Percentiles rank a stretch among this genome's conserved stretches.
Conservation (phyloP, 2,329 filamentous ascomycete genomes). For the Colletotrichum sansevieriae region DNA sequence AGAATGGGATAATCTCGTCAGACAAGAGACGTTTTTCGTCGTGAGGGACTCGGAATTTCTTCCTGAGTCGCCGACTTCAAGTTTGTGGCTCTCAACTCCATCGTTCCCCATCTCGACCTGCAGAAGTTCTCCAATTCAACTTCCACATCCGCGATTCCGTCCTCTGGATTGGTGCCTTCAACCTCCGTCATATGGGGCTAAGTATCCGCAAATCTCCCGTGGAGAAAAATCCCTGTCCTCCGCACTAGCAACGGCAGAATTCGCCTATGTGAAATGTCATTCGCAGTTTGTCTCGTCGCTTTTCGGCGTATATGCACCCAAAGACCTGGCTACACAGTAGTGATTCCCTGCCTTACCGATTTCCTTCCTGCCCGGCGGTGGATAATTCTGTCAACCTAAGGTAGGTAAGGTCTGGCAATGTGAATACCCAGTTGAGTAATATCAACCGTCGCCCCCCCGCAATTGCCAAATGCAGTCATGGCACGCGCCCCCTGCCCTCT, state of each 20-base stretch:
- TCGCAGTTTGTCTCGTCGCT: neutral
- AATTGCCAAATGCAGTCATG: conserved; percentile 17
- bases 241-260: neutral
- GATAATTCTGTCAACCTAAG: too few relatives aligned
- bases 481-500: conserved; percentile 12
- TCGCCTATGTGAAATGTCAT: neutral
- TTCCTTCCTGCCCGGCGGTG: neutral
- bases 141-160: too few relatives aligned
- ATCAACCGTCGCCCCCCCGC: conserved; percentile 1
- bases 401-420: too few relatives aligned
- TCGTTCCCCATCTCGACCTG: neutral
- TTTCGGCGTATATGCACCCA: conserved; percentile 9
- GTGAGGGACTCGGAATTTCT: conserved; percentile 6
- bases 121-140: neutral
- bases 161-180: neutral
- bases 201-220: conserved; percentile 17
- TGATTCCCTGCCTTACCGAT: neutral
- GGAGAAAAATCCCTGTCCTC: conserved; percentile 9
- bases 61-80: conserved; percentile 20
- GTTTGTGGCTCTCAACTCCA: neutral
- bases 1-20: conserved; percentile 5
- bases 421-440: conserved; percentile 17
- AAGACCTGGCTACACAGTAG: neutral
- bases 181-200: neutral
- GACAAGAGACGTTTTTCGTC: conserved; percentile 11